Conservation (phyloP, 257 asterid species). For the Ilex asprella region DNA sequence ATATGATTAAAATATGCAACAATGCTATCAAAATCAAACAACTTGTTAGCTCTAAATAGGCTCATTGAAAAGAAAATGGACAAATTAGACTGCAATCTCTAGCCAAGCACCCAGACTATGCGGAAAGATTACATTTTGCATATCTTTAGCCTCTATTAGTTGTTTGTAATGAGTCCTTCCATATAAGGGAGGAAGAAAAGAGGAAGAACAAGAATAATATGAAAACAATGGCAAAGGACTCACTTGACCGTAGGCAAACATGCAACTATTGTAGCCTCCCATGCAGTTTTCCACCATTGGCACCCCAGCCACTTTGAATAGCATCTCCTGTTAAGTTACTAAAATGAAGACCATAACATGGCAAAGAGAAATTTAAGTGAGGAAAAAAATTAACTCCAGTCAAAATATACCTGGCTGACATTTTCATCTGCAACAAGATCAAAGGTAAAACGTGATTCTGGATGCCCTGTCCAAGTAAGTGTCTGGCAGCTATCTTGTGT, state of each 20-base stretch:
- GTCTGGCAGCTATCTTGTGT: conserved; percentile 84
- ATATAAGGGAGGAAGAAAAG: no score
- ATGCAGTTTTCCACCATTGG: conserved; percentile 97
- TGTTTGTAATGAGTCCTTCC: no score
- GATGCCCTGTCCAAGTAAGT: conserved; percentile 86
- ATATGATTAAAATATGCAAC: background rate
- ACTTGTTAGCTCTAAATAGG: background rate
- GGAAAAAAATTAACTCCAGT: background rate
- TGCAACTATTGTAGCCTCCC: conserved; percentile 96
- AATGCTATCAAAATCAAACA: background rate
- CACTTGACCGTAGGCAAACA: conserved; percentile 99
- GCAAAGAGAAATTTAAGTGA: background rate
- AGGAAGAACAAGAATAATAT: no score
- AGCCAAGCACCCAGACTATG: background rate
- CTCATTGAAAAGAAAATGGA: background rate
- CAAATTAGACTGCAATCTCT: background rate
- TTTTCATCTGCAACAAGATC: conserved; percentile 88
- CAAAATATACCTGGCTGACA: conserved; percentile 73
- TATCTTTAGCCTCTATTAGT: no score
- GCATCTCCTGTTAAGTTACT: conserved; percentile 60
- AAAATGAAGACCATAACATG: conserved; percentile 9
- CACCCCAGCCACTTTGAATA: conserved; percentile 81
- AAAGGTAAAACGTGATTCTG: conserved; percentile 83
- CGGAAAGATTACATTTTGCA: no score
- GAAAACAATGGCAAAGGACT: conserved; percentile 14